Evolutionary conservation across 192 early-diverging fungal species (phyloP).

Genomic region (Rhizophagus prolifer): DNA sequence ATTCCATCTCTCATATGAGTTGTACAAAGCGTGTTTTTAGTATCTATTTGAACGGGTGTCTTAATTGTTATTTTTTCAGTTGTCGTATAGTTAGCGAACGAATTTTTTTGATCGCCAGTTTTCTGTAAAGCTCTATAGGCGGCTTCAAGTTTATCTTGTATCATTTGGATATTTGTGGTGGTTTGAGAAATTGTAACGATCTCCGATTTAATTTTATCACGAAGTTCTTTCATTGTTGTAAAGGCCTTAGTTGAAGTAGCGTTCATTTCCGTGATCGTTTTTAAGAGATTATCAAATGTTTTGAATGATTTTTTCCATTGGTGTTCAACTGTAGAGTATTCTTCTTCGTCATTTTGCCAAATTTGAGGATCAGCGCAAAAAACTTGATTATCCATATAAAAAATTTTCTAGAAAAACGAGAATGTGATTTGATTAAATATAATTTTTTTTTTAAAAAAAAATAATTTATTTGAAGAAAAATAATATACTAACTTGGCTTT

Average conservation of each 20-base stretch:
- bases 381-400: too few relatives aligned
- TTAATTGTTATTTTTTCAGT: not conserved
- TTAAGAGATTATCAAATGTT: not conserved
- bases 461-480: not conserved
- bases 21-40: slow-evolving; percentile 5
- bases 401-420: not conserved
- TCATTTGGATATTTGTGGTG: not conserved
- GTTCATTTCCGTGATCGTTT: too few relatives aligned
- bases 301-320: not conserved
- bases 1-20: not conserved
- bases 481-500: not conserved
- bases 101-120: not conserved
- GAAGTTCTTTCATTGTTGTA: not conserved
- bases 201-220: not conserved
- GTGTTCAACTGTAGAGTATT: not conserved
- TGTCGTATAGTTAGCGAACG: slow-evolving; percentile 15
- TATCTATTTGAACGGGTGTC: not conserved
- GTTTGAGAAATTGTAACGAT: too few relatives aligned
- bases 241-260: slow-evolving; percentile 4
- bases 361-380: too few relatives aligned
- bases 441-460: too few relatives aligned
- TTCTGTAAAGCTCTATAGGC: slow-evolving; percentile 1
- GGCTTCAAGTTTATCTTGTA: not conserved
- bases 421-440: not conserved
- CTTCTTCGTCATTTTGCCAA: slow-evolving; percentile 3